These are phyloP conservation scores for Ormosia semicastrata DNA, from an alignment of 306 rosid genomes.

Conservation along the genomic window DNA sequence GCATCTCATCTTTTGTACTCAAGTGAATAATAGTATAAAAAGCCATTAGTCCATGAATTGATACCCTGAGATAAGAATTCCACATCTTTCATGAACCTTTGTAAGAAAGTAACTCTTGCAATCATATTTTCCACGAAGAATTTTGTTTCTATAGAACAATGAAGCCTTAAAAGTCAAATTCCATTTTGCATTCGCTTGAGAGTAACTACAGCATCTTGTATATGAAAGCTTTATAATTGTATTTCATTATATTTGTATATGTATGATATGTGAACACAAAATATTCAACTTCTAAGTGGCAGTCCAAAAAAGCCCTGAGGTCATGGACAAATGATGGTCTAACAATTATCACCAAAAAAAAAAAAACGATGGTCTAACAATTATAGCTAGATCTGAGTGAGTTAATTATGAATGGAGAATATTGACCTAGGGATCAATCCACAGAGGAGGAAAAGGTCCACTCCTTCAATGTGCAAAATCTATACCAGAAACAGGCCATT, in stretches of 20 bases:
- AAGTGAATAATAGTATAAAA: slow-evolving; percentile 8
- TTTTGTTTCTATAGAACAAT: background rate
- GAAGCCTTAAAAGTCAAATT: background rate
- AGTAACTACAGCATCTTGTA: background rate
- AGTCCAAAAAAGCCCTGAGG: background rate
- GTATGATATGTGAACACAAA: background rate
- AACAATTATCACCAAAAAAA: background rate
- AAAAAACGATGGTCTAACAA: background rate
- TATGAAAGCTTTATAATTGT: background rate
- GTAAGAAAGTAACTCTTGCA: slow-evolving; percentile 11
- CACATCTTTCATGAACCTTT: background rate
- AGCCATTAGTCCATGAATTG: background rate
- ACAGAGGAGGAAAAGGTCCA: slow-evolving; percentile 30
- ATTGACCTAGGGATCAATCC: slow-evolving; percentile 26
- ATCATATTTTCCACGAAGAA: background rate
- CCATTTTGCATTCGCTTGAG: background rate
- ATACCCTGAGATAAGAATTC: background rate
- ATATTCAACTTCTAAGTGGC: background rate
- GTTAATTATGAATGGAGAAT: slow-evolving; percentile 4
- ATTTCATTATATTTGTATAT: background rate
- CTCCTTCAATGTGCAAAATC: slow-evolving; percentile 31
- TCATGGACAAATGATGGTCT: slow-evolving; percentile 8
- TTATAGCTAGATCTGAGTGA: slow-evolving; percentile 16
- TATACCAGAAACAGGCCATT: slow-evolving; percentile 43
- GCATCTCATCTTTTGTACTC: background rate